A percentile compares a stretch with the other conserved stretches of the same genome.
Evolutionary conservation across 805 yeast genomes (phyloP).

Genomic region (Blastobotrys robertii): DNA sequence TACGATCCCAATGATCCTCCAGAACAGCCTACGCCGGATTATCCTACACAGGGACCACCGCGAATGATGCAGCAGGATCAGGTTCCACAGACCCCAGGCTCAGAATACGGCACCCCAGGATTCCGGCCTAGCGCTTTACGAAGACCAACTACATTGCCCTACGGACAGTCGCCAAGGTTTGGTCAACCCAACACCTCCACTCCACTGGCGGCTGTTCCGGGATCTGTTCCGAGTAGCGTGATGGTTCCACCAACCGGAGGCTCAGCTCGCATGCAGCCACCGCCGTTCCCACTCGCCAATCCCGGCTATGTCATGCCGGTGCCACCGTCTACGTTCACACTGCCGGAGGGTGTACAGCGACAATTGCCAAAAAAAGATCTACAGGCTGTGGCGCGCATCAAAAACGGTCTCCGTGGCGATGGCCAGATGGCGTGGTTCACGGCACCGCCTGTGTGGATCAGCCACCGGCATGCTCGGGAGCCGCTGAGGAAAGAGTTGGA

Average conservation of each 20-base stretch:
- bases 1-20: conserved; percentile 65
- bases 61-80: conserved; percentile 5
- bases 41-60: not conserved
- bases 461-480: conserved; percentile 14
- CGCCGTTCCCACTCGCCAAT: conserved; percentile 3
- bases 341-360: conserved; percentile 21
- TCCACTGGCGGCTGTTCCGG: conserved; percentile 8
- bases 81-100: not conserved
- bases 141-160: not conserved
- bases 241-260: conserved; percentile 3
- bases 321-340: conserved; percentile 27
- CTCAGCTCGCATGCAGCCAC: conserved; percentile 3
- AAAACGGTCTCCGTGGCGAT: not conserved
- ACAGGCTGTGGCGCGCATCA: conserved; percentile 14
- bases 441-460: conserved; percentile 19
- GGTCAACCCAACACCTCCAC: not conserved
- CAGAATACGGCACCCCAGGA: not conserved
- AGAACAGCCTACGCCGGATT: conserved; percentile 16
- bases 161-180: not conserved
- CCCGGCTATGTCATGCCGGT: conserved; percentile 22
- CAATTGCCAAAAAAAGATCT: conserved; percentile 14
- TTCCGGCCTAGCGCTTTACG: not conserved
- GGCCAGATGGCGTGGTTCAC: conserved; percentile 21
- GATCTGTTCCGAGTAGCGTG: not conserved
- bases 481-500: conserved; percentile 18